A percentile compares a stretch with the other conserved stretches of the same genome.
Evolutionary conservation across 306 rosid genomes (phyloP).

Genomic region (Trifolium repens): DNA sequence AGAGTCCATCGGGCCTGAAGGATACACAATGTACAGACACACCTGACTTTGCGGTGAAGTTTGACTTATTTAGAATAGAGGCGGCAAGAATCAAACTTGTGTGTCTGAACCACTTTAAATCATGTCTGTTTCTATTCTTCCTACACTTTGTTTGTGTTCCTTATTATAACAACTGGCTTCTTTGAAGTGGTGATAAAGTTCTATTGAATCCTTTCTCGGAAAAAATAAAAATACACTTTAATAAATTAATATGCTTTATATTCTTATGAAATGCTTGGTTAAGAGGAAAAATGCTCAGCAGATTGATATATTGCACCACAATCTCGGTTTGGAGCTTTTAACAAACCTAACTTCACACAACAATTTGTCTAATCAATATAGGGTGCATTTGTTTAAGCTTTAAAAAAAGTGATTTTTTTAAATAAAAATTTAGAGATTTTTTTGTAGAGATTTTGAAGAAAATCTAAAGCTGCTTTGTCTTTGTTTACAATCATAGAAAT

Average conservation of each 20-base stretch:
- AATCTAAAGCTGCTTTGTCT: too few relatives aligned
- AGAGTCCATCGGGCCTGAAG: conserved; percentile 8
- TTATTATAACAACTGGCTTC: conserved; percentile 9
- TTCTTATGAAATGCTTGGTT: conserved; percentile 6
- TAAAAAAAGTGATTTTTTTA: too few relatives aligned
- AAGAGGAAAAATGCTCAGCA: neutral
- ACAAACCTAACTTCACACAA: conserved; percentile 11
- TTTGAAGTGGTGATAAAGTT: neutral
- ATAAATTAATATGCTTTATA: neutral
- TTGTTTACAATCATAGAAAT: too few relatives aligned
- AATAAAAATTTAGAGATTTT: too few relatives aligned
- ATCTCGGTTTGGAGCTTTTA: neutral
- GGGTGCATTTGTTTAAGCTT: too few relatives aligned
- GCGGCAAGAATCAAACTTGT: neutral
- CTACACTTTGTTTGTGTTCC: neutral
- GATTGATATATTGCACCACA: conserved; percentile 15
- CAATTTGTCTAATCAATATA: conserved; percentile 2
- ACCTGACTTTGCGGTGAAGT: neutral
- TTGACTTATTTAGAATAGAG: conserved; percentile 8
- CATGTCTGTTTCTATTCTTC: neutral
- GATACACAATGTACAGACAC: neutral
- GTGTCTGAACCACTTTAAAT: conserved; percentile 16
- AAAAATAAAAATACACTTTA: conserved; percentile 13
- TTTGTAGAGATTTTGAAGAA: too few relatives aligned
- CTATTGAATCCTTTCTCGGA: neutral